Base-by-base conservation (phyloP, 2,329 filamentous ascomycete species). In the Alternaria brassicicola region DNA sequence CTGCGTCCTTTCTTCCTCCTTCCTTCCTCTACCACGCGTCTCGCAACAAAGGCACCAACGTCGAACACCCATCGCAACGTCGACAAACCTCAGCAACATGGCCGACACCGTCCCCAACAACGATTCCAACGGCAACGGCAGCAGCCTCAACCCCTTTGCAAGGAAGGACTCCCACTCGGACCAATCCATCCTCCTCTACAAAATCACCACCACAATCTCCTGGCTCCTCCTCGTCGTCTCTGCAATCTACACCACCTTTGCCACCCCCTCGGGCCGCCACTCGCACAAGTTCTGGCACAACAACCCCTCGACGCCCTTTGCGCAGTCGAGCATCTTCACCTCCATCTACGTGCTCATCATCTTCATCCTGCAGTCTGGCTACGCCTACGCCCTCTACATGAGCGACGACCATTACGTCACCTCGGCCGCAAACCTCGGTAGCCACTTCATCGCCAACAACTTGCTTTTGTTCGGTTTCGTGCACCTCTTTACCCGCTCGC, bases 361-460 rank as follows among this genome's bases (percentile, higher is more conserved):
- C 58, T 91, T 92, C 74, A 77, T 93, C 67, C 82, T 91, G 35
- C 93, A 97, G 75, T 79, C 89, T 52, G 87, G 85, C 67, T 96
- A 96, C 77, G 82, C 93, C 59, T 86, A 83, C 69, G 87, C 92
- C 69, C 86, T 97, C 65, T 96, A 92, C 82, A 88, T 87, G 45
- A 81, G 82, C 65, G 86, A 89, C 66, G 73, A 82, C 43, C 85
- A 85, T 26, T 82, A 85, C 52, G 85, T 92, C 63, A 85, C 86
- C 59, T 84, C 87, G 15, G 91, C 92, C 21, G 89, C 89, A 65
- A 88, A 90, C 65, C 89, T 96, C 13, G 92, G 91, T 60, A 85
- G 86, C 67, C 91, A 96, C 81, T 96, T 94, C 78, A 92, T 96
- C 75, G 75, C 90, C 68, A 90, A 92, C 83, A 97, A 96, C 78